Conservation (phyloP, 2,329 filamentous ascomycete genomes). For the Aphanocladium album region DNA sequence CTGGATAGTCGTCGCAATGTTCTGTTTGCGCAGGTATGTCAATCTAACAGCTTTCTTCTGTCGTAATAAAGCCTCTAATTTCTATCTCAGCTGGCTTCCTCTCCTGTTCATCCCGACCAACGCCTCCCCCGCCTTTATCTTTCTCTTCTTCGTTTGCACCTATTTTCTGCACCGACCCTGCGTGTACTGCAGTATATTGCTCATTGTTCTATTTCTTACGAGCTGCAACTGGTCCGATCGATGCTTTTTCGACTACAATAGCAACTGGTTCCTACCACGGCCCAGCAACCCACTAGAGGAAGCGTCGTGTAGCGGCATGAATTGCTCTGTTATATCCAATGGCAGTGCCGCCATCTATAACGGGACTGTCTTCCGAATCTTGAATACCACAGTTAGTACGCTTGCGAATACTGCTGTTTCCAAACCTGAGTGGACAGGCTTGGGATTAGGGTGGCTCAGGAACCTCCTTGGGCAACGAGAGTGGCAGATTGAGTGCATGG, state of each 20-base stretch:
- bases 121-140: slow-evolving; percentile 77
- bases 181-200: slow-evolving; percentile 94
- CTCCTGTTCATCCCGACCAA: slow-evolving; percentile 86
- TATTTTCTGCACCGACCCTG: slow-evolving; percentile 96
- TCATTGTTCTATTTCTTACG: slow-evolving; percentile 89
- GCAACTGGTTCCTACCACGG: slow-evolving; percentile 90
- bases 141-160: slow-evolving; percentile 85
- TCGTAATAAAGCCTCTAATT: neutral
- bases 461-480: slow-evolving; percentile 76
- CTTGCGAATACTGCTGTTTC: slow-evolving; percentile 64
- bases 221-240: slow-evolving; percentile 85
- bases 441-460: slow-evolving; percentile 81
- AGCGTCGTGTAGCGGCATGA: slow-evolving; percentile 21
- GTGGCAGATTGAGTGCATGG: slow-evolving; percentile 87
- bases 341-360: slow-evolving; percentile 36
- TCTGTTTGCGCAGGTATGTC: slow-evolving; percentile 55
- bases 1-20: slow-evolving; percentile 39
- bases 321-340: slow-evolving; percentile 7
- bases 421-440: slow-evolving; percentile 65
- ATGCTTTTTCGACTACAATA: slow-evolving; percentile 88
- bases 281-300: slow-evolving; percentile 27
- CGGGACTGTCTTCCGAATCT: slow-evolving; percentile 46
- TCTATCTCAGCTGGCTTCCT: slow-evolving; percentile 65
- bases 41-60: neutral
- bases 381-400: slow-evolving; percentile 66